Percentiles rank a stretch among this genome's conserved stretches.
Evolutionary conservation across 2,329 filamentous ascomycete genomes (phyloP).

Genomic region (Ciborinia camelliae): DNA sequence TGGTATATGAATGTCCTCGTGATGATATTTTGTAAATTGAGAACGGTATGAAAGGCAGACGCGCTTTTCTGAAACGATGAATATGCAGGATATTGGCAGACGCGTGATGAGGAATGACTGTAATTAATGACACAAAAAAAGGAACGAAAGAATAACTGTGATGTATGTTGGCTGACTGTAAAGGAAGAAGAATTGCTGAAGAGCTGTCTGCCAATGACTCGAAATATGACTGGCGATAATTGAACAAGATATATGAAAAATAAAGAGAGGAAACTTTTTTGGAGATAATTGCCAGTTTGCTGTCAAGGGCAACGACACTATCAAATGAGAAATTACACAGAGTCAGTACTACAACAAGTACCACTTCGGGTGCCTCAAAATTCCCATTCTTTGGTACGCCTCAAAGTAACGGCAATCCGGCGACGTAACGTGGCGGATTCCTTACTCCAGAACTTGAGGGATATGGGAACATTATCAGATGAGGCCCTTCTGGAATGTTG

Average conservation of each 20-base stretch:
- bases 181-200: constrained; percentile 23
- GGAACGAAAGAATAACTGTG: not conserved
- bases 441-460: constrained; percentile 27
- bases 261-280: constrained; percentile 7
- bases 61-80: constrained; percentile 15
- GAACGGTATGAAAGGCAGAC: constrained; percentile 4
- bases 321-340: constrained; percentile 32
- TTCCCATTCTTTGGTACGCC: constrained; percentile 31
- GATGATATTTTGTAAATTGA: not conserved
- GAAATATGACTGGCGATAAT: constrained; percentile 6
- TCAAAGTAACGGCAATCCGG: constrained; percentile 26
- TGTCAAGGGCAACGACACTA: constrained; percentile 33
- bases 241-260: constrained; percentile 16
- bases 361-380: constrained; percentile 23
- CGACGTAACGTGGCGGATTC: constrained; percentile 28
- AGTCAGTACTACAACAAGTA: constrained; percentile 32
- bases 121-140: constrained; percentile 1
- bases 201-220: constrained; percentile 19
- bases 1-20: not conserved
- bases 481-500: constrained; percentile 28
- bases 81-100: constrained; percentile 15
- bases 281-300: constrained; percentile 22
- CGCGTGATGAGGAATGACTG: constrained; percentile 24
- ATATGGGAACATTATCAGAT: constrained; percentile 20
- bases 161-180: not conserved